Percentiles rank a stretch among this genome's conserved stretches.
Evolutionary conservation across 2,329 filamentous ascomycete species (phyloP).

Genomic region (Fusarium sarcochroum): DNA sequence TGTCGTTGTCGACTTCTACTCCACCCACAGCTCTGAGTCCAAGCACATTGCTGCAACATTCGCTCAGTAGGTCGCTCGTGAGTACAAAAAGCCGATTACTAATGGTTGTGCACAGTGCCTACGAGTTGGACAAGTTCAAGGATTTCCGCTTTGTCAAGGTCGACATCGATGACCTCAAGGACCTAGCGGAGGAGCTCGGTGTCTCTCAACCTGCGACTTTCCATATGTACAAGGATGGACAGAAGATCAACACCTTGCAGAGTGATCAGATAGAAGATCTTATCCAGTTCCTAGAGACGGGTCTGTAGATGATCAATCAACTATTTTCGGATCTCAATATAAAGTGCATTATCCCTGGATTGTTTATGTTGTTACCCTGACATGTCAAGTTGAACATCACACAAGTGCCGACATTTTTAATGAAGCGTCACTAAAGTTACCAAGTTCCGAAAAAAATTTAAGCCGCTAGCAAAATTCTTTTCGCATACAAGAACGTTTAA

Average conservation of each 20-base stretch:
- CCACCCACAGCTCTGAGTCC: constrained; percentile 21
- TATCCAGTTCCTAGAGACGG: constrained; percentile 27
- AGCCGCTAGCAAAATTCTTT: no score
- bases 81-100: rapidly evolving
- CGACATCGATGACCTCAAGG: constrained; percentile 32
- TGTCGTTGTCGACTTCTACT: constrained; percentile 37
- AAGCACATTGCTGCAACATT: constrained; percentile 33
- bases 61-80: constrained; percentile 17
- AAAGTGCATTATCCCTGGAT: no score
- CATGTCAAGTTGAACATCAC: no score
- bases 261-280: constrained; percentile 22
- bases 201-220: constrained; percentile 23
- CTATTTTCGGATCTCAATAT: no score
- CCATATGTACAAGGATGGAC: constrained; percentile 28
- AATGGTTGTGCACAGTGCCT: not conserved
- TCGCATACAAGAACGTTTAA: no score
- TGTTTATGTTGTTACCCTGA: no score
- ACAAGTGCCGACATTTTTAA: no score
- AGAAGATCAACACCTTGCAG: constrained; percentile 32
- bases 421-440: no score
- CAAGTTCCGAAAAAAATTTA: no score
- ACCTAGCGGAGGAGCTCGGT: constrained; percentile 14
- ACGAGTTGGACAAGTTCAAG: constrained; percentile 38
- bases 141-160: constrained; percentile 38
- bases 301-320: not conserved